A percentile compares a stretch with the other conserved stretches of the same genome.
Evolutionary conservation across 257 asterid genomes (phyloP).

Genomic region (Penstemon newberryi): DNA sequence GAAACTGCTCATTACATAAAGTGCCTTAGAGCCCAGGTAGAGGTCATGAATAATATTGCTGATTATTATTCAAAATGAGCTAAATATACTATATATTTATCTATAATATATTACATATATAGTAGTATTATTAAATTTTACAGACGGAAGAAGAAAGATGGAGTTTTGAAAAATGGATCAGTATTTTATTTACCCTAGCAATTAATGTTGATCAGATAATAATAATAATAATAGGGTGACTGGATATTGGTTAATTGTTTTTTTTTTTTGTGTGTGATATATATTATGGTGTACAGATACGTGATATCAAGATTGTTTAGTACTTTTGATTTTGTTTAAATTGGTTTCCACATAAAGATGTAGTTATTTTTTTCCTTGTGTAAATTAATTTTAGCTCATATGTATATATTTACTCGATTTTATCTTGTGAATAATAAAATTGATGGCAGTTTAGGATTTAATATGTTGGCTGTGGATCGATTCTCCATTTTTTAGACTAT

Average conservation of each 20-base stretch:
- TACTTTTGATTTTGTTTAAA: not conserved
- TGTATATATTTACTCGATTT: not conserved
- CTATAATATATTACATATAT: not conserved
- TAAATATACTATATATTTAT: not conserved
- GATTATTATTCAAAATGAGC: slow-evolving; percentile 40
- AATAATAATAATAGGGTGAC: not conserved
- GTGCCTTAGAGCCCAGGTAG: slow-evolving; percentile 73
- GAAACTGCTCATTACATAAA: slow-evolving; percentile 76
- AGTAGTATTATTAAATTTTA: not conserved
- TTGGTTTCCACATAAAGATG: not conserved
- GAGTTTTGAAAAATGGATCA: too few relatives aligned
- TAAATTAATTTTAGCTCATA: not conserved
- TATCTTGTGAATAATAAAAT: too few relatives aligned
- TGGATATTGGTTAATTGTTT: not conserved
- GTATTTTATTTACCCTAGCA: not conserved
- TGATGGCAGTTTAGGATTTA: too few relatives aligned
- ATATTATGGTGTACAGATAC: not conserved
- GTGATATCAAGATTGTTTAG: not conserved
- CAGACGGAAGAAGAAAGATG: not conserved
- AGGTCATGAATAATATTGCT: slow-evolving; percentile 64
- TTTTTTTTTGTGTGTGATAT: not conserved
- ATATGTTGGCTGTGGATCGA: too few relatives aligned
- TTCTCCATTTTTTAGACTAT: too few relatives aligned
- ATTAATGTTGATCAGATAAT: not conserved
- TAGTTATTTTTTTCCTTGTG: too few relatives aligned